These are phyloP conservation scores for Phytophthora pini DNA, from an alignment of 352 stramenopile species.

Conservation along the genomic window DNA sequence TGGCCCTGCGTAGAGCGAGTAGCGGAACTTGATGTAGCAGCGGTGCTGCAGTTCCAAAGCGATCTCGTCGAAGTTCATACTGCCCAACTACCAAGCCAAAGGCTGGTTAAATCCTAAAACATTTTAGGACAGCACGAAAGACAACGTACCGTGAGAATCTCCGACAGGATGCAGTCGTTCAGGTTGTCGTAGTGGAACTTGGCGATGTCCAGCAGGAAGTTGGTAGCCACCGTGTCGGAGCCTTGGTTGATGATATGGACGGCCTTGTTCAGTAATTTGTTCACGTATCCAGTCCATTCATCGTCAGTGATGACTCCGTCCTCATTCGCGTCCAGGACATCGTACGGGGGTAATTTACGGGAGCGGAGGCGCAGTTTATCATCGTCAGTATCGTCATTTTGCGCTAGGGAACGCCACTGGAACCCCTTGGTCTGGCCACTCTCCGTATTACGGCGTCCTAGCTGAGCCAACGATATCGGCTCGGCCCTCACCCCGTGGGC, in stretches of 20 bases:
- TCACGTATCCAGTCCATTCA: conserved; percentile 37
- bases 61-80: conserved; percentile 31
- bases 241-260: conserved; percentile 18
- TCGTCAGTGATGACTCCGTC: conserved; percentile 21
- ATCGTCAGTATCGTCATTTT: conserved; percentile 3
- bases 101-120: not conserved
- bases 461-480: conserved; percentile 17
- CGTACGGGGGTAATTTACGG: conserved; percentile 25
- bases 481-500: conserved; percentile 17
- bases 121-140: too few relatives aligned
- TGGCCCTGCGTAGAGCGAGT: conserved; percentile 46
- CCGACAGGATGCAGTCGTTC: conserved; percentile 28
- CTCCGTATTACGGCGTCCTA: conserved; percentile 15
- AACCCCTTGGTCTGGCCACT: conserved; percentile 4
- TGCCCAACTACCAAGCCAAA: conserved; percentile 2
- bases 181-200: conserved; percentile 51
- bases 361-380: conserved; percentile 7
- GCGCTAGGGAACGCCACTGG: conserved; percentile 16
- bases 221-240: conserved; percentile 22
- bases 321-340: conserved; percentile 30
- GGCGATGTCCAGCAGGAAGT: conserved; percentile 27
- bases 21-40: conserved; percentile 63
- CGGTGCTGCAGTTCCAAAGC: conserved; percentile 25
- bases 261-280: conserved; percentile 27
- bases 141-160: conserved; percentile 23